Conservation (phyloP, 1,284 basidiomycete species). For the Boletellus deceptivus region DNA sequence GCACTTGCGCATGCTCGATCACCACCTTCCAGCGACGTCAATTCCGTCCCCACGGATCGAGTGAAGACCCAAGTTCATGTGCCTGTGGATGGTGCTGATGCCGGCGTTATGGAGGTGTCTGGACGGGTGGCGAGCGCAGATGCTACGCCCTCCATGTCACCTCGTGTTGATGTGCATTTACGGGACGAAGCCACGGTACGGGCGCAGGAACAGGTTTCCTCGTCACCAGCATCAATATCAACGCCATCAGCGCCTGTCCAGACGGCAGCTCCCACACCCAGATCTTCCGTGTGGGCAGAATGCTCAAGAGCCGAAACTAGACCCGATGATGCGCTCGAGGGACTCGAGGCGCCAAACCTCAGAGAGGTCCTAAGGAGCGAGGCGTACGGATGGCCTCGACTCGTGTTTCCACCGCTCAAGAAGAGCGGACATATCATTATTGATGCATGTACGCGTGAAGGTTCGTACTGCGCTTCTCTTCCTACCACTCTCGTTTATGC, state of each 20-base stretch:
- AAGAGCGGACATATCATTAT: slow-evolving; percentile 91
- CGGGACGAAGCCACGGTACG: slow-evolving; percentile 13
- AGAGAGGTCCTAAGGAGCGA: slow-evolving; percentile 56
- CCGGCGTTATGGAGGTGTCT: slow-evolving; percentile 12
- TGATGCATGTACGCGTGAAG: slow-evolving; percentile 84
- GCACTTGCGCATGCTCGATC: slow-evolving; percentile 15
- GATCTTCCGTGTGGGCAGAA: not conserved
- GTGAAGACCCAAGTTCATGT: slow-evolving; percentile 45
- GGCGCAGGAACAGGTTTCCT: slow-evolving; percentile 13
- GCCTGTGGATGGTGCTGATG: slow-evolving; percentile 39
- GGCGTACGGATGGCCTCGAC: slow-evolving; percentile 85
- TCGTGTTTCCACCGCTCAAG: slow-evolving; percentile 89
- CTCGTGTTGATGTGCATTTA: slow-evolving; percentile 27
- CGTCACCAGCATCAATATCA: slow-evolving; percentile 11
- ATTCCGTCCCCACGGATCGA: slow-evolving; percentile 28
- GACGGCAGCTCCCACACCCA: slow-evolving; percentile 12
- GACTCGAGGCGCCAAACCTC: slow-evolving; percentile 35
- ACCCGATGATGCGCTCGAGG: slow-evolving; percentile 7
- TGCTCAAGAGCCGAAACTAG: slow-evolving; percentile 1
- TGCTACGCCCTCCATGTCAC: slow-evolving; percentile 20
- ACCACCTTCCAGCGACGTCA: slow-evolving; percentile 16
- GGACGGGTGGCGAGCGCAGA: slow-evolving; percentile 17
- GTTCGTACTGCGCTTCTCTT: slow-evolving; percentile 40
- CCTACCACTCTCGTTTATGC: slow-evolving; percentile 2
- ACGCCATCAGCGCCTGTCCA: slow-evolving; percentile 17